phyloP scores from a whole-genome alignment of 2,329 filamentous ascomycete genomes.

The Xylariaceae sp. region DNA sequence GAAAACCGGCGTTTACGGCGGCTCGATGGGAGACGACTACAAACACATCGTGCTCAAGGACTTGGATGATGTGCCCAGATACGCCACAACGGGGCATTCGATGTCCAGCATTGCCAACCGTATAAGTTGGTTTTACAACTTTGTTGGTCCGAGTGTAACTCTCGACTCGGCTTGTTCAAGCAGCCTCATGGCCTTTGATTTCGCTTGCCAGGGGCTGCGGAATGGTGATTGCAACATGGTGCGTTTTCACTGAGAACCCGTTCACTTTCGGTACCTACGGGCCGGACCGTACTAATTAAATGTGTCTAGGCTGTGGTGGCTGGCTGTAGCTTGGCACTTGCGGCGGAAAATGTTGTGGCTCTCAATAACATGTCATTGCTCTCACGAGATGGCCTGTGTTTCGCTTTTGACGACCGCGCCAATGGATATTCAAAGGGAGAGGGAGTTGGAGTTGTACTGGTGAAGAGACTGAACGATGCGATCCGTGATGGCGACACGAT shows the following conservation, averaged over 20 bases:
- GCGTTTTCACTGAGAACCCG: not conserved
- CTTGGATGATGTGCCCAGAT: constrained; percentile 16
- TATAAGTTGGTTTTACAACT: constrained; percentile 30
- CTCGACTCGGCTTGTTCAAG: constrained; percentile 37
- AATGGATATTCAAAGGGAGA: constrained; percentile 50
- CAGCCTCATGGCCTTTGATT: constrained; percentile 32
- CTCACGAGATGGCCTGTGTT: constrained; percentile 29
- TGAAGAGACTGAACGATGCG: constrained; percentile 41
- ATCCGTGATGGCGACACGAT: constrained; percentile 31
- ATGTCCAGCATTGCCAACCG: constrained; percentile 26
- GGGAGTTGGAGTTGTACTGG: constrained; percentile 31
- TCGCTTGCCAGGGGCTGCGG: constrained; percentile 32
- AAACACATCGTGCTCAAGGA: constrained; percentile 16
- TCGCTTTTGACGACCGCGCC: constrained; percentile 38
- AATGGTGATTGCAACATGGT: not conserved
- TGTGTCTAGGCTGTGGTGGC: constrained; percentile 29
- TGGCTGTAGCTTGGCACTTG: constrained; percentile 28
- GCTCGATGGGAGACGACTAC: constrained; percentile 10
- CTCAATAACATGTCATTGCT: constrained; percentile 25
- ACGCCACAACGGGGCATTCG: constrained; percentile 18
- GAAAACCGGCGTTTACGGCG: constrained; percentile 10
- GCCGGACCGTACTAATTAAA: constrained; percentile 21
- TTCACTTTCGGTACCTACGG: no score
- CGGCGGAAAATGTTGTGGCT: constrained; percentile 23
- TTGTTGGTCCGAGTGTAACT: constrained; percentile 31